Base-by-base conservation (phyloP, 805 yeast species). In the Ogataea corticis region DNA sequence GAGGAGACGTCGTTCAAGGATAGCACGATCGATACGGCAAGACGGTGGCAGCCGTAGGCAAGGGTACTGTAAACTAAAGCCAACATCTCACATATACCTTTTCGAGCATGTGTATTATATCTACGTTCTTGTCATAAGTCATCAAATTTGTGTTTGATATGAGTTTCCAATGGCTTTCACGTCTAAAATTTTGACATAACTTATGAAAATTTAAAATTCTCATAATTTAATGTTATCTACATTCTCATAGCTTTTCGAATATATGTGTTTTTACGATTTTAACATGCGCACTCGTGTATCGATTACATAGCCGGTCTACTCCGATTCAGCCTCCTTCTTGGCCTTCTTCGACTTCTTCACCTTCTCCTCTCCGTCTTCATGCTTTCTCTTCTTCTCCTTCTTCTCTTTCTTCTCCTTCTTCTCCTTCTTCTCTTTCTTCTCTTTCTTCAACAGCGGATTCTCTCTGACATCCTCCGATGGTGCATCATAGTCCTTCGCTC, bases 401-500 rank as follows among this genome's bases (percentile, higher is more conserved):
- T 61, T 53, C 36, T 61, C 58, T 43, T 64, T 59, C 25, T 65
- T 60, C 42, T 64, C 58, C 36, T 59, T 59, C 9, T 63, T 59
- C 35, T 59, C 55, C 38, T 58, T 53, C 52, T 59, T 57, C 45
- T 56, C 61, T 52, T 54, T 64, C 53, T 51, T 62, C 44, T 57
- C 56, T 44, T 61, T 58, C 48, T 59, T 61, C 23, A 67, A 40
- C n/a, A 67, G 44, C 10, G 66, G 67, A 48, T 68, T 68, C 44
- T 63, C 69, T 51, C 69, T 62, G 18, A 50, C 46, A 10, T 62
- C 68, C 68, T 92, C 98, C 58, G 80, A 83, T 12, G 98, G 98
- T 13, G 97, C 96, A 46, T 79, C 80, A 59, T 79, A 92, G 52
- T 84, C 94, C 70, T 86, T 80, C 15, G 78, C 77, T 61, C 92